Evolutionary conservation across 2,329 filamentous ascomycete species (phyloP).

Genomic region (Lecanicillium sp.): DNA sequence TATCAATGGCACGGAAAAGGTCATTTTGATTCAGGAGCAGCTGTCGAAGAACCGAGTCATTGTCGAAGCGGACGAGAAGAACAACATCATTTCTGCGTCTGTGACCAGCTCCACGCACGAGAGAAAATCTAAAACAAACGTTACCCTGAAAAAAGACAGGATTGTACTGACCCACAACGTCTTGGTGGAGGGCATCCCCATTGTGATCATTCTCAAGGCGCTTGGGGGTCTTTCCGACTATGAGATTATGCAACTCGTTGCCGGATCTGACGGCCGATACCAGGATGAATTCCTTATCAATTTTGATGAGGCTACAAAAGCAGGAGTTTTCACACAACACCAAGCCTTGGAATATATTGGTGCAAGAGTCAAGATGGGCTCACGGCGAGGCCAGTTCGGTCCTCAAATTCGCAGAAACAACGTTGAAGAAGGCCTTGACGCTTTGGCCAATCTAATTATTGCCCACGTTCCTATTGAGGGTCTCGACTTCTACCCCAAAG

Average conservation of each 20-base stretch:
- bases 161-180: constrained; percentile 91
- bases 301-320: constrained; percentile 83
- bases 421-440: constrained; percentile 86
- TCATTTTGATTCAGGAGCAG: constrained; percentile 96
- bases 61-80: constrained; percentile 86
- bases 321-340: constrained; percentile 83
- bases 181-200: constrained; percentile 85
- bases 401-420: constrained; percentile 63
- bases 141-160: constrained; percentile 86
- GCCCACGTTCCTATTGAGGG: constrained; percentile 89
- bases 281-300: constrained; percentile 95
- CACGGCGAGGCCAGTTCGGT: constrained; percentile 48
- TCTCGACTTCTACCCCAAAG: constrained; percentile 94
- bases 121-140: constrained; percentile 95
- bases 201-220: constrained; percentile 87
- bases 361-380: constrained; percentile 76
- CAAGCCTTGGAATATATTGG: constrained; percentile 93
- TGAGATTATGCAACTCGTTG: constrained; percentile 86
- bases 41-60: constrained; percentile 99
- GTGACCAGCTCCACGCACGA: constrained; percentile 98
- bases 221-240: constrained; percentile 90
- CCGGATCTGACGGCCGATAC: constrained; percentile 78
- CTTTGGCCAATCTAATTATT: constrained; percentile 84
- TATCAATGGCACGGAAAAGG: constrained; percentile 94
- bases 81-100: constrained; percentile 87